Base-by-base conservation (phyloP, 257 asterid genomes). In the Penstemon barbatus region DNA sequence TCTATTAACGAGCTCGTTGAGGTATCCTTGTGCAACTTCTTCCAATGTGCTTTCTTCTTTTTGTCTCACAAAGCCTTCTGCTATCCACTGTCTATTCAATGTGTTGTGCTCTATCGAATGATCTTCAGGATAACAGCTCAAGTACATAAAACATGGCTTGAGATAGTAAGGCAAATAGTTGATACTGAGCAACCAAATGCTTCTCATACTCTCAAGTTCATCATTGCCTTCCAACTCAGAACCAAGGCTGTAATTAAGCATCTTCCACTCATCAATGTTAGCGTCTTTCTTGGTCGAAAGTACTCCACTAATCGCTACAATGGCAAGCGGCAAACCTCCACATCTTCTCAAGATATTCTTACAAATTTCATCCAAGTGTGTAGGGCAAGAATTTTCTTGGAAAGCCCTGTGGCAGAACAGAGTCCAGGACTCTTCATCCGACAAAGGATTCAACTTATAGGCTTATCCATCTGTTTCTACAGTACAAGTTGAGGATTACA, bases 1-100 rank as follows among this genome's bases (percentile, higher is more conserved):
- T 72, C 83, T 71, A 55, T 73, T 78, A 12, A 81, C 38, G 19
- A 81, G 77, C 74, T 81, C 86, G 61, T 81, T 73, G 70, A 81
- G 75, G 63, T 75, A 81, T 9, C 81, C 68, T 59, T 81, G 75
- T 3, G 83, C 86, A 65, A 81, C 75, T 25, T 75, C 74, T 57
- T 78, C 79, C 42, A 59, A 3, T 12, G 78, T 82, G 43, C 77
- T 54, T 25, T 73, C 78, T n/a, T 54, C 78, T 36, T 53, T 73
- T 19, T 39, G 62, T 62, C 62, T 60, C 51, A 76, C 75, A 8
- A 82, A 78, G 6, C 86, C 79, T 71, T 82, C 84, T 6, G 41
- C 56, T 57, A 79, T 65, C 84, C 84, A 81, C 51, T 62, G 68
- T 38, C 81, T 69, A 40, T 78, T 49, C 9, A 79, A 33, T 7